Percentiles rank a stretch among this genome's conserved stretches.
These are phyloP conservation scores for Rhynchospora tenuis DNA, from an alignment of 176 grass and related monocot genomes.

Conservation along the genomic window DNA sequence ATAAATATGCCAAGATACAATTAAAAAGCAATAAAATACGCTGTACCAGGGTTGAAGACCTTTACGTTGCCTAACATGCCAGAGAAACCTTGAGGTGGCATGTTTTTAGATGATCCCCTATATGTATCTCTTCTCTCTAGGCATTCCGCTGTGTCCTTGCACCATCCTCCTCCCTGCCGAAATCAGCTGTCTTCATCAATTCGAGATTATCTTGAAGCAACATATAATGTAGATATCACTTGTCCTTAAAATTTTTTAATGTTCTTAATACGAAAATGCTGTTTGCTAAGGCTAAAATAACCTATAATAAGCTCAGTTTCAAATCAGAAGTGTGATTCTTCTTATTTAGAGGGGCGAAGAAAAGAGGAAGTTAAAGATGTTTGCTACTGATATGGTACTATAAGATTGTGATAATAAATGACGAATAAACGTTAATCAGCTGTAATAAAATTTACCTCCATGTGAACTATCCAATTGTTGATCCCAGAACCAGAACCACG, in stretches of 20 bases:
- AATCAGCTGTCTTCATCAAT: not conserved
- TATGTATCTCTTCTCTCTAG: conserved; percentile 43
- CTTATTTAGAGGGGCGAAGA: not conserved
- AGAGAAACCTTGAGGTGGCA: conserved; percentile 69
- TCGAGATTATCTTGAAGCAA: not conserved
- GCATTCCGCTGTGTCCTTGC: conserved; percentile 61
- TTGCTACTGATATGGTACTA: not conserved
- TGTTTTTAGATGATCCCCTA: conserved; percentile 79
- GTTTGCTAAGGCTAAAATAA: not conserved
- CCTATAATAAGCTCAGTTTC: not conserved
- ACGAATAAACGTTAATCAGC: no score
- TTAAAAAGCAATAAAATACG: not conserved
- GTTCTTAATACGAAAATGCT: not conserved
- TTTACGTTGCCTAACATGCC: conserved; percentile 58
- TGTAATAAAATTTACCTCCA: conserved; percentile 41
- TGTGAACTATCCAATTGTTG: conserved; percentile 75
- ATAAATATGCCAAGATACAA: not conserved
- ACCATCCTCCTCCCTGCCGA: conserved; percentile 91
- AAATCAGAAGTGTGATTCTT: not conserved
- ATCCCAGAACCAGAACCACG: conserved; percentile 66
- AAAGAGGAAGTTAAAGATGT: no score
- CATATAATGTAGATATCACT: not conserved
- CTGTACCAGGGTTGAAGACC: conserved; percentile 63
- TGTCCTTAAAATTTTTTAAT: not conserved
- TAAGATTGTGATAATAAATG: not conserved